phyloP scores from a whole-genome alignment of 345 rosid species.

The thale cress (Arabidopsis thaliana) region DNA sequence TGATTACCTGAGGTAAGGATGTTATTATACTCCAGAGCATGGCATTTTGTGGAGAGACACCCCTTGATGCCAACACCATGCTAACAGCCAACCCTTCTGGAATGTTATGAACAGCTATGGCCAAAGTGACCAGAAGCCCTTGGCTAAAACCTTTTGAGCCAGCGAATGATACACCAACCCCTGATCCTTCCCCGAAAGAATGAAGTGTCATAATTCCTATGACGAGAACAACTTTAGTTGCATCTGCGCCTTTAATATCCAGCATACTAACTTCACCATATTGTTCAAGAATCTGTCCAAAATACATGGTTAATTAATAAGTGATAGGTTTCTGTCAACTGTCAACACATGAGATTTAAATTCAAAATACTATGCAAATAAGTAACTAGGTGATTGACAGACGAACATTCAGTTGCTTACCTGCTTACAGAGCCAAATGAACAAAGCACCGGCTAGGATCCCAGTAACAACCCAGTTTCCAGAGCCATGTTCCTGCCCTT shows the following conservation, averaged over 20 bases:
- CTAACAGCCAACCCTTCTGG: conserved; percentile 99
- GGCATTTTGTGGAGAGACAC: conserved; percentile 98
- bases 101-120: conserved; percentile 97
- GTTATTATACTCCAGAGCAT: conserved; percentile 99
- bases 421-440: conserved; percentile 94
- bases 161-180: conserved; percentile 99
- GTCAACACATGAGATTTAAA: conserved; percentile 6
- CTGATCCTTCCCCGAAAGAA: conserved; percentile 99
- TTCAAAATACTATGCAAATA: conserved; percentile 12
- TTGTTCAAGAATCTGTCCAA: conserved; percentile 83
- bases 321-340: conserved; percentile 9
- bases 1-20: conserved; percentile 92
- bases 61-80: conserved; percentile 98
- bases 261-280: conserved; percentile 98
- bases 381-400: not conserved
- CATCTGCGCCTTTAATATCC: conserved; percentile 98
- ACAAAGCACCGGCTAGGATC: conserved; percentile 85
- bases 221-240: conserved; percentile 91
- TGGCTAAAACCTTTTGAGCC: conserved; percentile 96
- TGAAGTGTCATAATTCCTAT: conserved; percentile 99
- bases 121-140: conserved; percentile 97
- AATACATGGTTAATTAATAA: not conserved
- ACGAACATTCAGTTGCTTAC: conserved; percentile 45
- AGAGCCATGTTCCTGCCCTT: conserved; percentile 89
- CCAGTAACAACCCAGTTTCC: conserved; percentile 92